A percentile compares a stretch with the other conserved stretches of the same genome.
Evolutionary conservation across 75 land plant species (phyloP).

Genomic region (Larix kaempferi): DNA sequence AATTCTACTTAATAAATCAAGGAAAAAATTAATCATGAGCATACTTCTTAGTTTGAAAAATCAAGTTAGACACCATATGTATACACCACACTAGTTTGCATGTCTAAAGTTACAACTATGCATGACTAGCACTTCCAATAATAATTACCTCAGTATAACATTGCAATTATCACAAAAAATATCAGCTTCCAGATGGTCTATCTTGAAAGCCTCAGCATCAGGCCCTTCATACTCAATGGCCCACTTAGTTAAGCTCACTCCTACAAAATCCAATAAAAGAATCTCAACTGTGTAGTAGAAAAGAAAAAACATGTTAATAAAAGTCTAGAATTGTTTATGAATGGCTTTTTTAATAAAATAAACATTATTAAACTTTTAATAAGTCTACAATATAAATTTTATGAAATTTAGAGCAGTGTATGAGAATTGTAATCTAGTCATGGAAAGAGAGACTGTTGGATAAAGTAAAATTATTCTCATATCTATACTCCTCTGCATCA

Average conservation of each 20-base stretch:
- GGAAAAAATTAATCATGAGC: too few species aligned
- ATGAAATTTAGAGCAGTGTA: neutral
- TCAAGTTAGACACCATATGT: neutral
- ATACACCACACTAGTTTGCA: neutral
- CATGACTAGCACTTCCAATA: neutral
- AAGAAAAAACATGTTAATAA: neutral
- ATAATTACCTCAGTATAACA: slow-evolving; percentile 74
- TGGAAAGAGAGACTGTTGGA: neutral
- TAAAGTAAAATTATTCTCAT: too few species aligned
- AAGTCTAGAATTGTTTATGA: slow-evolving; percentile 1
- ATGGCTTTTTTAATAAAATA: neutral
- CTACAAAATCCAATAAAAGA: slow-evolving; percentile 27
- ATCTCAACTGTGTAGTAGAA: neutral
- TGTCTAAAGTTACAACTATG: neutral
- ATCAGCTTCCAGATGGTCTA: slow-evolving; percentile 78
- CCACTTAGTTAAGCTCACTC: slow-evolving; percentile 81
- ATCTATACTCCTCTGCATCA: too few species aligned
- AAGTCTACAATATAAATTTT: neutral
- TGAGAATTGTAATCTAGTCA: neutral
- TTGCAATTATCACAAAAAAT: slow-evolving; percentile 91
- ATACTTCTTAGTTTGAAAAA: too few species aligned
- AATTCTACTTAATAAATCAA: too few species aligned
- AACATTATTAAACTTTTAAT: neutral
- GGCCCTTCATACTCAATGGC: slow-evolving; percentile 97
- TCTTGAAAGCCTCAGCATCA: slow-evolving; percentile 88